Evolutionary conservation across 306 rosid species (phyloP).

Genomic region (Macrotyloma uniflorum): DNA sequence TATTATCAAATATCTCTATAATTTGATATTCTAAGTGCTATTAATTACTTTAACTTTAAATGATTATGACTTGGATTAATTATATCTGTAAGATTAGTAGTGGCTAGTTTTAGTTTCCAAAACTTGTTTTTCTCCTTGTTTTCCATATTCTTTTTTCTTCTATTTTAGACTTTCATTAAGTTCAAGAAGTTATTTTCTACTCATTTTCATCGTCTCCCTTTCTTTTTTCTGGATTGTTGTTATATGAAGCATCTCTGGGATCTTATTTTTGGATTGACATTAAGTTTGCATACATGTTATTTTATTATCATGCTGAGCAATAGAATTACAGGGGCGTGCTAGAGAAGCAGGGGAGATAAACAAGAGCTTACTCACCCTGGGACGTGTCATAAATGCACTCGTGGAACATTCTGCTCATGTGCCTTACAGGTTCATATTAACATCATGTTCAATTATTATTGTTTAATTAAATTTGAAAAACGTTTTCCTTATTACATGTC

Average conservation of each 20-base stretch:
- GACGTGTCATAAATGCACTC: slow-evolving; percentile 94
- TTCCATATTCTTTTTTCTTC: neutral
- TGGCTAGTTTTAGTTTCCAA: neutral
- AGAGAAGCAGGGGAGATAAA: slow-evolving; percentile 99
- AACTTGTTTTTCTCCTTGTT: neutral
- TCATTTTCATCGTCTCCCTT: neutral
- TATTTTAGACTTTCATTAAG: neutral
- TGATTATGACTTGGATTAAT: neutral
- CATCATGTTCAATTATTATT: slow-evolving; percentile 1
- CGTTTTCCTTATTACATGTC: slow-evolving; percentile 29
- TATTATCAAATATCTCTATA: slow-evolving; percentile 20
- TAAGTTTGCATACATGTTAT: slow-evolving; percentile 16
- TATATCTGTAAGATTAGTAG: neutral
- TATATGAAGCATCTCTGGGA: neutral
- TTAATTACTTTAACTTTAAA: neutral
- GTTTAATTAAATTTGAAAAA: slow-evolving; percentile 3
- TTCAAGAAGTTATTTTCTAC: neutral
- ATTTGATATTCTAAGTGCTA: neutral
- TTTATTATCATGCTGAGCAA: slow-evolving; percentile 5
- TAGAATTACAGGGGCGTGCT: slow-evolving; percentile 79
- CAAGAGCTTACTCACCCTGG: slow-evolving; percentile 96
- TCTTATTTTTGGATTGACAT: neutral
- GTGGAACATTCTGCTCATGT: slow-evolving; percentile 94
- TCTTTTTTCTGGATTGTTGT: neutral
- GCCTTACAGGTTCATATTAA: slow-evolving; percentile 76